Conservation (phyloP, 495 filamentous ascomycete species). For the Daldinia bambusicola region DNA sequence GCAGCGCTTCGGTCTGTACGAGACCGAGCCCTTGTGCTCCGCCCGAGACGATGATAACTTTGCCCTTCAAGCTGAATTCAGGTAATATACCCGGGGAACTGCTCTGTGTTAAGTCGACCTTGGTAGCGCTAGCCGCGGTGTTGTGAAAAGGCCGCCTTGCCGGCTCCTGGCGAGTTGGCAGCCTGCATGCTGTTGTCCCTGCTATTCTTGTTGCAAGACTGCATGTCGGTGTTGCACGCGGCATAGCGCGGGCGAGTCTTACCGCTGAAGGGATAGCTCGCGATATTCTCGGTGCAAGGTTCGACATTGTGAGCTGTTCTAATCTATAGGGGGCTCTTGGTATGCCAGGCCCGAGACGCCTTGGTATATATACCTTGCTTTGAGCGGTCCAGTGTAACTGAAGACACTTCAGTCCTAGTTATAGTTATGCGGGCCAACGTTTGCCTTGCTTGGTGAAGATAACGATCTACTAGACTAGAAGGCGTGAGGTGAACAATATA, state of each 20-base stretch:
- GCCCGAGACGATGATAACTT: slow-evolving; percentile 81
- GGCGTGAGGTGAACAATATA: neutral
- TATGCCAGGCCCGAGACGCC: neutral
- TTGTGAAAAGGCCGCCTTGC: slow-evolving; percentile 27
- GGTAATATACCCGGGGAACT: slow-evolving; percentile 58
- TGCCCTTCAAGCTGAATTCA: slow-evolving; percentile 82
- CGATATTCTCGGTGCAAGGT: slow-evolving; percentile 33
- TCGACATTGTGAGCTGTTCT: slow-evolving; percentile 38
- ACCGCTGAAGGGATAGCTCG: slow-evolving; percentile 37
- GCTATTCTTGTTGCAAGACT: slow-evolving; percentile 21
- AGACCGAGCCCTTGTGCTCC: slow-evolving; percentile 83
- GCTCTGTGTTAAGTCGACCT: slow-evolving; percentile 3
- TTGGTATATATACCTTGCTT: slow-evolving; percentile 6
- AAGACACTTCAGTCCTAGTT: slow-evolving; percentile 6
- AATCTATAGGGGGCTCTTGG: neutral
- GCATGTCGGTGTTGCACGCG: slow-evolving; percentile 24
- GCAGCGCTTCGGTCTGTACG: slow-evolving; percentile 79
- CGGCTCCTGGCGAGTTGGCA: slow-evolving; percentile 15
- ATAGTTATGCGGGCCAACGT: slow-evolving; percentile 18
- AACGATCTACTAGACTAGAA: slow-evolving; percentile 10
- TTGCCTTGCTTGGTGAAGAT: slow-evolving; percentile 17
- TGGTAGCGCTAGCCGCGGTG: slow-evolving; percentile 17
- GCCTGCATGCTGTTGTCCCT: slow-evolving; percentile 7
- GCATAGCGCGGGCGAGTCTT: slow-evolving; percentile 34
- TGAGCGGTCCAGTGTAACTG: neutral